A percentile compares a stretch with the other conserved stretches of the same genome.
Evolutionary conservation across 768 basidiomycete genomes (phyloP).

Genomic region (Melanogaster broomeanus): DNA sequence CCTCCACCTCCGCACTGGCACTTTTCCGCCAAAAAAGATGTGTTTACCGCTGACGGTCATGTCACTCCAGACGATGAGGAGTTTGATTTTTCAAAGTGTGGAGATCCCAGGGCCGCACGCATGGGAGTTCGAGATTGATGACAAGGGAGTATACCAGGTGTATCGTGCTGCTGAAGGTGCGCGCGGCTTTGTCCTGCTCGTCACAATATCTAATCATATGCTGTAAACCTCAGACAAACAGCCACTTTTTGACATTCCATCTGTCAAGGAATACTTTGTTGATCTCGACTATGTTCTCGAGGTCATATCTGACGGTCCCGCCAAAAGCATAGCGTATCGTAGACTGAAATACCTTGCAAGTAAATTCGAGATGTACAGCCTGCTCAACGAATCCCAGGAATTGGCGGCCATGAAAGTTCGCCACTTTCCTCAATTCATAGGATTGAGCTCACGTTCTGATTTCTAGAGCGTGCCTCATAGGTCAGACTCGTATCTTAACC

Average conservation of each 20-base stretch:
- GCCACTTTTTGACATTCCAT: constrained; percentile 78
- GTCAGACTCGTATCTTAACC: constrained; percentile 8
- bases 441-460: constrained; percentile 3
- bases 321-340: constrained; percentile 94
- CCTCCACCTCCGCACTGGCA: constrained; percentile 98
- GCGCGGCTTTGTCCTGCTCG: background rate
- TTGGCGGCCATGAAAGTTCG: constrained; percentile 94
- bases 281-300: constrained; percentile 90
- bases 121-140: constrained; percentile 74
- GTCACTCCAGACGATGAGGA: constrained; percentile 37
- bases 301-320: constrained; percentile 93
- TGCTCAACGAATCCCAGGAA: constrained; percentile 93
- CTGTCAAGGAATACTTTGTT: constrained; percentile 91
- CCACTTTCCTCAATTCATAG: background rate
- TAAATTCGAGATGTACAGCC: constrained; percentile 91
- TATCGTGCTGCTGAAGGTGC: constrained; percentile 42
- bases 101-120: constrained; percentile 68
- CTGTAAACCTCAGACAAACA: constrained; percentile 36
- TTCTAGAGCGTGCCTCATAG: constrained; percentile 33
- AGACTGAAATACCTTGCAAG: constrained; percentile 87
- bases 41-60: constrained; percentile 42
- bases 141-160: constrained; percentile 90
- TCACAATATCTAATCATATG: background rate
- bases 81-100: constrained; percentile 71
- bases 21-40: constrained; percentile 59